Base-by-base conservation (phyloP, 1,139 yeast genomes). In the Saccharomyces hybrid region DNA sequence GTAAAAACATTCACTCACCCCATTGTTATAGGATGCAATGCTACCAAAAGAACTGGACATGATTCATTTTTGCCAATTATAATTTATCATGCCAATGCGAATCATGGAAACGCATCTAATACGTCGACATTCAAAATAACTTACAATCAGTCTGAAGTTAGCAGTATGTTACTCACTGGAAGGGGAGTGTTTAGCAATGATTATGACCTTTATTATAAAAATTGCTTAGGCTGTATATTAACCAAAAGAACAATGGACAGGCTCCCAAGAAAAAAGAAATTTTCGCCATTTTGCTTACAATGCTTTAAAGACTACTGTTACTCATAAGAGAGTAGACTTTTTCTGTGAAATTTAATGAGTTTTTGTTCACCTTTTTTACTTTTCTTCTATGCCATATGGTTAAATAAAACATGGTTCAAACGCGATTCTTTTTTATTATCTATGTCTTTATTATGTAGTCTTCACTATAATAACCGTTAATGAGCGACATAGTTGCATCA, bases 161-260 rank as follows among this genome's bases (percentile, higher is more conserved):
- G 62, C 1, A 69, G 71, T 1, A 76, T 82, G 80, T 62, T 81
- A 16, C 64, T 69, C 46, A 82, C 82, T 61, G 86, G 87, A 0
- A 74, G 72, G 59, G 73, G 76, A 52, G 62, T 81, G 48, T 84
- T 82, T 32, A 80, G 83, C 0, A 64, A 63, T 50, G 70, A 65
- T 26, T 76, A 80, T 7, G 73, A 72, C 52, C 57, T 56, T 1
- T 69, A 71, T 38, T 83, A 73, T 65, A 70, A 78, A 6, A 69
- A 72, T 29, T 84, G 90, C 64, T 60, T 84, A 9, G 82, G 80
- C 8, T 84, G 90, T 69, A 80, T 86, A 0, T 67, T 82, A 26
- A 59, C 83, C 23, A 82, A 82, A 60, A 70, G 88, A 59, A 74
- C 76, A 38, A 77, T 77, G 58, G 88, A 83, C 57, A 68, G 80